These are phyloP conservation scores for Rasamsonia emersonii DNA, from an alignment of 2,329 filamentous ascomycete genomes.

Conservation along the genomic window DNA sequence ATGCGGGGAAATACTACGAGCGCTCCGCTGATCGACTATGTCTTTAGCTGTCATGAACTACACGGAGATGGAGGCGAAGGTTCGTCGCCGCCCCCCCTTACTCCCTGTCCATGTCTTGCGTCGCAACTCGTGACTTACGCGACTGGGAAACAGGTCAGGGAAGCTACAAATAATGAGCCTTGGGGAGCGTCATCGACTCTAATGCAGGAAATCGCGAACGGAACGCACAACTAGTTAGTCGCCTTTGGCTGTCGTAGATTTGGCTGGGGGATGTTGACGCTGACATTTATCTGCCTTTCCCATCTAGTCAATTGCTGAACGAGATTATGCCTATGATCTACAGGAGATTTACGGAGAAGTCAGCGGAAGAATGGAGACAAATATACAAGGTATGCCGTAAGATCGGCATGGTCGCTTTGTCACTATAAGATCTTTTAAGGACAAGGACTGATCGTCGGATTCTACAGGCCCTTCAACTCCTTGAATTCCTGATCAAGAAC, in stretches of 20 bases:
- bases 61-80: slow-evolving; percentile 79
- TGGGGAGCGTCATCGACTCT: slow-evolving; percentile 78
- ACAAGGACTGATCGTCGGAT: slow-evolving; percentile 3
- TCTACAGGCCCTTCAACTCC: slow-evolving; percentile 67
- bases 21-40: no score
- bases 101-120: slow-evolving; percentile 4
- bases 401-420: neutral
- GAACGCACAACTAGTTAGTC: slow-evolving; percentile 92
- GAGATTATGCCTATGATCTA: slow-evolving; percentile 99
- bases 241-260: slow-evolving; percentile 10
- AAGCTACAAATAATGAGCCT: slow-evolving; percentile 98
- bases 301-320: slow-evolving; percentile 76
- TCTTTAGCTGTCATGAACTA: slow-evolving; percentile 87
- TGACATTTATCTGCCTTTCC: neutral
- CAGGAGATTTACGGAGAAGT: slow-evolving; percentile 96
- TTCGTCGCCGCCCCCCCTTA: slow-evolving; percentile 17
- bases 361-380: slow-evolving; percentile 96
- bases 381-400: slow-evolving; percentile 76
- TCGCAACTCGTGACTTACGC: slow-evolving; percentile 13
- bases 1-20: no score
- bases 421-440: neutral
- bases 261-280: neutral
- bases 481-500: slow-evolving; percentile 97
- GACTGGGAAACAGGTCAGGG: slow-evolving; percentile 59
- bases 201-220: slow-evolving; percentile 98